A percentile compares a stretch with the other conserved stretches of the same genome.
These are phyloP conservation scores for Fagus sylvatica DNA, from an alignment of 306 rosid species.

Conservation along the genomic window DNA sequence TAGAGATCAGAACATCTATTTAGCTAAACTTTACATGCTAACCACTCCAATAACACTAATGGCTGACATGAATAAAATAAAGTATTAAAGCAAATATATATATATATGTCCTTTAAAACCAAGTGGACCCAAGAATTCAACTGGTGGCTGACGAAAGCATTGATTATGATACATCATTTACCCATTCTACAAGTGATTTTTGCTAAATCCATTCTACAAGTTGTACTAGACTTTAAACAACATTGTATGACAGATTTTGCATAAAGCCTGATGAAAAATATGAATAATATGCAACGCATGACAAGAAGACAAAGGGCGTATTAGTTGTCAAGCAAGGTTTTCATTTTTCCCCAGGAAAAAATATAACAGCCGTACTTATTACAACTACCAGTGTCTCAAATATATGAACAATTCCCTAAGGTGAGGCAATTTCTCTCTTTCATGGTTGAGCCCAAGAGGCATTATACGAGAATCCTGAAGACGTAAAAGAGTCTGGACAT, in stretches of 20 bases:
- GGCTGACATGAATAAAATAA: background rate
- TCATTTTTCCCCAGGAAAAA: conserved; percentile 22
- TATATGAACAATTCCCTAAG: conserved; percentile 47
- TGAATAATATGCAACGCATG: conserved; percentile 13
- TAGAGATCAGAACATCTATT: background rate
- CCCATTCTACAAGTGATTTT: background rate
- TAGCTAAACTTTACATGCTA: background rate
- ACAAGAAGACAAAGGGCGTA: conserved; percentile 24
- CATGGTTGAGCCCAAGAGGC: conserved; percentile 37
- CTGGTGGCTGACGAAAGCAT: background rate
- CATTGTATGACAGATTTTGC: no score
- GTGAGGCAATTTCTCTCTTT: conserved; percentile 46
- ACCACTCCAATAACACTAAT: background rate
- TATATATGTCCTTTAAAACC: background rate
- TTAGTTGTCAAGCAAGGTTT: conserved; percentile 9
- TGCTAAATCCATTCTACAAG: no score
- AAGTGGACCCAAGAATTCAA: background rate
- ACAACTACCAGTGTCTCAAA: conserved; percentile 46
- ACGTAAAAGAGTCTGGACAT: conserved; percentile 27
- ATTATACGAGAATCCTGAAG: conserved; percentile 34
- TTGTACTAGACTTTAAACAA: no score
- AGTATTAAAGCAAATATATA: background rate
- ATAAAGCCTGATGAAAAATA: background rate
- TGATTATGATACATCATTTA: background rate
- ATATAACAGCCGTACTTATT: conserved; percentile 29